Evolutionary conservation across 345 rosid species (phyloP).

Genomic region (Limnanthes douglasii): DNA sequence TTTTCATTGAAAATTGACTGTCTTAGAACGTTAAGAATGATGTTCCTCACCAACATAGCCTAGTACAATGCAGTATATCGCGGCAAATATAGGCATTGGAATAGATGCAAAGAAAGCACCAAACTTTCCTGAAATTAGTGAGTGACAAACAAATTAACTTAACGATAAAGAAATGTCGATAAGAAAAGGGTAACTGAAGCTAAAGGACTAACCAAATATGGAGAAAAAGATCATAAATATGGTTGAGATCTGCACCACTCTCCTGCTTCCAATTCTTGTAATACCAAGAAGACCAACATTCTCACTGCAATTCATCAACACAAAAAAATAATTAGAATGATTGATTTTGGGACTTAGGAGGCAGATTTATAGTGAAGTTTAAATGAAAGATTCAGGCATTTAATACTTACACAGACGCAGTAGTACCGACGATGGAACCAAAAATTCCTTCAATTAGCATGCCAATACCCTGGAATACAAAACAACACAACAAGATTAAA

Average conservation of each 20-base stretch:
- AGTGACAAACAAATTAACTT: background rate
- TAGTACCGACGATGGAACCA: constrained; percentile 71
- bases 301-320: constrained; percentile 43
- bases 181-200: background rate
- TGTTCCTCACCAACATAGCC: constrained; percentile 74
- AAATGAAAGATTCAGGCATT: background rate
- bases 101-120: constrained; percentile 98
- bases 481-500: background rate
- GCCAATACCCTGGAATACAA: constrained; percentile 48
- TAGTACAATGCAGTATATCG: constrained; percentile 72
- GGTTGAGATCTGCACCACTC: constrained; percentile 88
- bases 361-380: background rate
- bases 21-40: background rate
- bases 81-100: constrained; percentile 85
- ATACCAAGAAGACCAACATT: constrained; percentile 92
- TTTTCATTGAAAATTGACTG: background rate
- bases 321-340: constrained; percentile 1
- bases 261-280: constrained; percentile 85
- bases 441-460: constrained; percentile 77
- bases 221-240: constrained; percentile 97
- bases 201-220: constrained; percentile 57
- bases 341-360: background rate
- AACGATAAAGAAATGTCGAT: background rate
- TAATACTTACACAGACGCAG: constrained; percentile 81
- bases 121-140: constrained; percentile 52